Percentiles rank a stretch among this genome's conserved stretches.
Evolutionary conservation across 148 eudicot genomes (phyloP).

Genomic region (Spergularia marina): DNA sequence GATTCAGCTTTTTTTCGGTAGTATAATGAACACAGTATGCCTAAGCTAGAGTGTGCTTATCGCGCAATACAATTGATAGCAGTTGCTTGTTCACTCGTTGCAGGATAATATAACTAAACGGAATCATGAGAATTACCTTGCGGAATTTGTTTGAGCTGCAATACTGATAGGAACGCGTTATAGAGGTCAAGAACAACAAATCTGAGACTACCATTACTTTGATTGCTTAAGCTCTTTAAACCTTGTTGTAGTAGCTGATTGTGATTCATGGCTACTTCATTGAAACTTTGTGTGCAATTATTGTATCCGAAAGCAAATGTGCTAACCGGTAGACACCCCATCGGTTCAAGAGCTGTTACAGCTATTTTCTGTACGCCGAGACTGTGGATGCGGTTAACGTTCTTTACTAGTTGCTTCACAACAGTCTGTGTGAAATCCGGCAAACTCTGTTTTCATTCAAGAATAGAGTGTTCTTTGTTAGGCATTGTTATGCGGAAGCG

Average conservation of each 20-base stretch:
- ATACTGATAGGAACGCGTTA: conserved; percentile 41
- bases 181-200: conserved; percentile 52
- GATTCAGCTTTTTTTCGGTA: neutral
- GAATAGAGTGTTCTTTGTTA: neutral
- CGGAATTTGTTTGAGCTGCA: conserved; percentile 8
- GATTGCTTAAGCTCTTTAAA: conserved; percentile 27
- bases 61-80: no score
- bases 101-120: no score
- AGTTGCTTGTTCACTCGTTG: no score
- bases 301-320: conserved; percentile 30
- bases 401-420: conserved; percentile 35
- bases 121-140: no score
- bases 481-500: neutral
- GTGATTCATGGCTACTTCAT: conserved; percentile 36
- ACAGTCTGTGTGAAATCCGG: conserved; percentile 35
- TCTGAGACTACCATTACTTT: neutral
- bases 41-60: conserved; percentile 20
- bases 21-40: neutral
- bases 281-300: conserved; percentile 40
- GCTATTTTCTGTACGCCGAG: conserved; percentile 48
- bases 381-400: conserved; percentile 40
- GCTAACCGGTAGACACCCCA: conserved; percentile 51
- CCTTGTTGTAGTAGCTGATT: conserved; percentile 38
- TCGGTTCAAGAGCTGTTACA: conserved; percentile 45
- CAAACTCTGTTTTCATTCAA: conserved; percentile 30